Conservation (phyloP, 352 stramenopile species). For the Phytophthora litchii region DNA sequence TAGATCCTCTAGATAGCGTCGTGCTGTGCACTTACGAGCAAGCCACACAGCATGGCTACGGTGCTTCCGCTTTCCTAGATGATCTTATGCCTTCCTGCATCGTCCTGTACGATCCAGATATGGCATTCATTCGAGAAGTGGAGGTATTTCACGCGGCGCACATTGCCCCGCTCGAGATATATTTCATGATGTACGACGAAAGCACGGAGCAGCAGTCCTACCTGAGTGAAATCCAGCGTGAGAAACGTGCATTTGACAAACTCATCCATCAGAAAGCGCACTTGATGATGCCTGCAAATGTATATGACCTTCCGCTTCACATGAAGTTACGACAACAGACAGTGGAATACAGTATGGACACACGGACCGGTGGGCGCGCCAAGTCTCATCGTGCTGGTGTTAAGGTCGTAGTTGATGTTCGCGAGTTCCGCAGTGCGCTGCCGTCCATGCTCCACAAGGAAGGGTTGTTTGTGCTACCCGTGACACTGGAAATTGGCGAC, state of each 20-base stretch:
- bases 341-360: constrained; percentile 84
- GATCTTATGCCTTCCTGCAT: constrained; percentile 92
- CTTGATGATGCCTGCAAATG: constrained; percentile 89
- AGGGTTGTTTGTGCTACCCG: constrained; percentile 91
- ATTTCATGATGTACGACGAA: constrained; percentile 97
- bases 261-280: constrained; percentile 96
- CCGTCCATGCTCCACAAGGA: constrained; percentile 97
- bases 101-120: constrained; percentile 95
- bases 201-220: constrained; percentile 97
- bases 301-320: constrained; percentile 83
- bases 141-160: constrained; percentile 92
- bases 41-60: constrained; percentile 62
- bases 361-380: constrained; percentile 61
- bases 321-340: constrained; percentile 69
- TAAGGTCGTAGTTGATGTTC: constrained; percentile 94
- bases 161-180: constrained; percentile 78
- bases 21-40: constrained; percentile 86
- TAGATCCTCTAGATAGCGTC: constrained; percentile 56
- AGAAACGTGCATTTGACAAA: constrained; percentile 96
- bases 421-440: constrained; percentile 96
- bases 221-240: constrained; percentile 92
- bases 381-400: constrained; percentile 51
- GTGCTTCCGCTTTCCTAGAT: constrained; percentile 77
- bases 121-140: constrained; percentile 94
- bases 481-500: constrained; percentile 97